Conservation (phyloP, 148 eudicot species). For the Euryodendron excelsum region DNA sequence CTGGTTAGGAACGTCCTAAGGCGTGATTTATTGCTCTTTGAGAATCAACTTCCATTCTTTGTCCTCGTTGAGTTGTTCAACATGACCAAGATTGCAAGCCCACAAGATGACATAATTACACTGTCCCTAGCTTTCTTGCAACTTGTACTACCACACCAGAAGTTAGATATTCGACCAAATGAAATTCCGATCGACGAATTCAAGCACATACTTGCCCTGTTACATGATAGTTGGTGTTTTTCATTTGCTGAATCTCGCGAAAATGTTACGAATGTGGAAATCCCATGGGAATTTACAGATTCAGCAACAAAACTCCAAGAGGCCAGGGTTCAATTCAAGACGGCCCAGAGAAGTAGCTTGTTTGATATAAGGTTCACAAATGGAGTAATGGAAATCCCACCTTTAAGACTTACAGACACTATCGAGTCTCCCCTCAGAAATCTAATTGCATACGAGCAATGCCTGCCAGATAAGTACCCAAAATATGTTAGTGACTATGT, state of each 20-base stretch:
- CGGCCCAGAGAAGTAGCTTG: not conserved
- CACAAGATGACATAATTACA: not conserved
- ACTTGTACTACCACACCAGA: not conserved
- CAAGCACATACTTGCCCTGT: slow-evolving; percentile 5
- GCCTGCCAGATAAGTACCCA: not conserved
- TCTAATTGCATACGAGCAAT: not conserved
- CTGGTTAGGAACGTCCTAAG: not conserved
- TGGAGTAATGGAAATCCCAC: not conserved
- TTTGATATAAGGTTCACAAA: not conserved
- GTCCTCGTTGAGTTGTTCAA: slow-evolving; percentile 1
- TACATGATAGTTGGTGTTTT: not conserved
- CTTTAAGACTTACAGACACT: not conserved
- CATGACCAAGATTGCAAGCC: not conserved
- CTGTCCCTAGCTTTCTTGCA: not conserved
- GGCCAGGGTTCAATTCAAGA: slow-evolving; percentile 1
- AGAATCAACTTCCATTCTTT: too few species aligned
- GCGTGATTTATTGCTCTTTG: slow-evolving; percentile 11
- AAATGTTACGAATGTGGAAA: not conserved
- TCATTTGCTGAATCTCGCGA: not conserved
- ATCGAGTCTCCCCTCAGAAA: not conserved
- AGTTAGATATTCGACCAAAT: not conserved
- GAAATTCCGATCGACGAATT: not conserved
- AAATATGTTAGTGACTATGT: not conserved
- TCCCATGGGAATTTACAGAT: not conserved
- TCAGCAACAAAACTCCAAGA: not conserved